phyloP scores from a whole-genome alignment of 805 yeast species.

The Ogataea chonburiensis region DNA sequence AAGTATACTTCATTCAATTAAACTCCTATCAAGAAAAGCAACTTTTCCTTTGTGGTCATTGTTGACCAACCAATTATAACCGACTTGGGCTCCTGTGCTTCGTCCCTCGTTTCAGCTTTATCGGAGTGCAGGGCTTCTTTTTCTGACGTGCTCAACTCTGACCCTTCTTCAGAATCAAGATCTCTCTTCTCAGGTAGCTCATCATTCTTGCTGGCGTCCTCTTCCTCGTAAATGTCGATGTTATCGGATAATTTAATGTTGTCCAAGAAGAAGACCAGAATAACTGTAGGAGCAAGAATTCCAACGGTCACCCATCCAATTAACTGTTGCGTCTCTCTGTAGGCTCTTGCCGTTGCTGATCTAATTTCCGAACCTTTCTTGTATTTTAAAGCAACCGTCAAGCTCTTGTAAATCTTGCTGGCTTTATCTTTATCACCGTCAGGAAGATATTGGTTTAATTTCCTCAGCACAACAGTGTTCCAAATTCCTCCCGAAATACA shows the following conservation, averaged over 20 bases:
- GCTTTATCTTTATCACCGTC: slow-evolving; percentile 1
- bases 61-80: too few relatives aligned
- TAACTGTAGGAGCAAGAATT: slow-evolving; percentile 1
- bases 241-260: slow-evolving; percentile 1
- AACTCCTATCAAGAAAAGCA: too few relatives aligned
- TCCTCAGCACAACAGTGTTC: slow-evolving; percentile 4
- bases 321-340: slow-evolving; percentile 6
- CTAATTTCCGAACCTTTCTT: slow-evolving; percentile 4
- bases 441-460: slow-evolving; percentile 4
- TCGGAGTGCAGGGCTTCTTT: too few relatives aligned
- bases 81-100: too few relatives aligned
- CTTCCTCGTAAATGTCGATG: slow-evolving; percentile 1
- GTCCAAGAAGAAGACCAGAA: slow-evolving; percentile 3
- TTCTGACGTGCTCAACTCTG: too few relatives aligned
- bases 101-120: too few relatives aligned
- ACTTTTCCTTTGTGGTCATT: too few relatives aligned
- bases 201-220: too few relatives aligned
- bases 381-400: slow-evolving; percentile 4
- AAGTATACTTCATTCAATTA: too few relatives aligned
- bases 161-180: too few relatives aligned
- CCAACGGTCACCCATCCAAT: slow-evolving; percentile 9
- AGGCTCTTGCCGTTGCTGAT: slow-evolving; percentile 3
- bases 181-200: too few relatives aligned
- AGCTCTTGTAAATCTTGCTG: slow-evolving; percentile 5
- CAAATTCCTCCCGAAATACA: slow-evolving; percentile 5